Conservation (phyloP, 352 stramenopile species). For the Phytopythium aichiense region DNA sequence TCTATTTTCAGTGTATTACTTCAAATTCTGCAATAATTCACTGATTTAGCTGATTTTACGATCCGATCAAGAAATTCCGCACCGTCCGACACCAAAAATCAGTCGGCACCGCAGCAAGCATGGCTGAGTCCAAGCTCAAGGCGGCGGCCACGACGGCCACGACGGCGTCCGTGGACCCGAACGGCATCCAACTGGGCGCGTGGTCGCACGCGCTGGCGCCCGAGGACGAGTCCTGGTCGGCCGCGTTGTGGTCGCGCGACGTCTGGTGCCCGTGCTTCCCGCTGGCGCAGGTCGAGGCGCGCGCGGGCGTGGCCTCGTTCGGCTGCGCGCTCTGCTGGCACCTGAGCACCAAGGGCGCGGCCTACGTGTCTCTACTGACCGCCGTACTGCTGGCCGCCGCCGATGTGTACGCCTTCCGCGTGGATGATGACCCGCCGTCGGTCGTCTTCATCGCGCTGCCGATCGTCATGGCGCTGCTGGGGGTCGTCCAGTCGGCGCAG, state of each 20-base stretch:
- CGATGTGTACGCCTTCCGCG: constrained; percentile 18
- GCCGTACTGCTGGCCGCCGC: constrained; percentile 18
- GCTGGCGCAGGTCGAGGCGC: constrained; percentile 26
- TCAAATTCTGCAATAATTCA: too few relatives aligned
- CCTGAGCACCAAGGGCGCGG: constrained; percentile 10
- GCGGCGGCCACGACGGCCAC: constrained; percentile 4
- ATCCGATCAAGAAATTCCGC: too few relatives aligned
- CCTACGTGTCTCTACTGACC: constrained; percentile 8
- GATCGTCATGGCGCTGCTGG: constrained; percentile 12
- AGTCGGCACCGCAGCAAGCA: not conserved
- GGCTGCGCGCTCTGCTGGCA: constrained; percentile 17
- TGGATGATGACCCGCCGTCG: constrained; percentile 13
- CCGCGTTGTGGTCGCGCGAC: constrained; percentile 22
- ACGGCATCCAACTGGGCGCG: constrained; percentile 18
- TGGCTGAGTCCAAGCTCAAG: not conserved
- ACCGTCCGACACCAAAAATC: too few relatives aligned
- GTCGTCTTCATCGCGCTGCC: constrained; percentile 10
- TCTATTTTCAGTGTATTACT: too few relatives aligned
- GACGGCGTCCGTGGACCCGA: constrained; percentile 14
- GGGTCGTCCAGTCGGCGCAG: constrained; percentile 14
- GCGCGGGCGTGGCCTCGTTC: constrained; percentile 23
- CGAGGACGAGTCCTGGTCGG: constrained; percentile 16
- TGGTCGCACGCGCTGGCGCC: constrained; percentile 28
- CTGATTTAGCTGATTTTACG: too few relatives aligned
- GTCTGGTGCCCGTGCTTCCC: constrained; percentile 26